Base-by-base conservation (phyloP, 169 alveolate genomes). In the Babesia sp. region DNA sequence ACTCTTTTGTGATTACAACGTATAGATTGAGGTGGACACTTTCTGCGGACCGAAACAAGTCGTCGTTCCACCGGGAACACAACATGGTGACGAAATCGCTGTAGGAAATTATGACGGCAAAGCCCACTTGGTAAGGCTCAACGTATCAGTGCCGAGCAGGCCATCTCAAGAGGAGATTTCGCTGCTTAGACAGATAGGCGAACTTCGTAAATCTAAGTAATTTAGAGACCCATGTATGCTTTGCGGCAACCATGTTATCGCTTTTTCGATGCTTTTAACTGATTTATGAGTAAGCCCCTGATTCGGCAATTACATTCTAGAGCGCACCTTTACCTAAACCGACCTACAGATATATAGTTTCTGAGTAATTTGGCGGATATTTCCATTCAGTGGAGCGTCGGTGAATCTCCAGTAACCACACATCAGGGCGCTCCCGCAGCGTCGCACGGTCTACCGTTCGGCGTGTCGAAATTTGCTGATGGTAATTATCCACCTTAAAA, bases 71-170 rank as follows among this genome's bases (percentile, higher is more conserved):
- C 42, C 70, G 6, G 46, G 84, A 9, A 66, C 84, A 2, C 88
- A 80, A 46, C 61, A 60, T 18, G 84, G 84, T 7, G 88, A 80
- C 44, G 83, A 80, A 36, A 37, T 80, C 22, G 29, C 22, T 18
- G 58, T 80, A 4, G 80, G 80, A 3, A 57, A 29, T n/a, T 78
- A 78, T 36, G 73, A 78, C 18, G 57, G 57, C 67, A 78, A 68
- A 58, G 31, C 57, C 42, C 86, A 78, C 29, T 16, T 56, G 33
- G 28, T 69, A 9, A 78, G 71, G 39, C 31, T 78, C 9, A 34
- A 50, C 34, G 68, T 78, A 22, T 33, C 42, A 14, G 63, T 78
- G 1, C 86, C 86, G 5, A 69, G n/a, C 14, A 31, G 44, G 11
- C 67, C 77, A 22, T 54, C 86, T 26, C 42, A 68, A 42, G 64